Evolutionary conservation across 441 rosid genomes (phyloP).

Genomic region (Bruguiera hainesii): DNA sequence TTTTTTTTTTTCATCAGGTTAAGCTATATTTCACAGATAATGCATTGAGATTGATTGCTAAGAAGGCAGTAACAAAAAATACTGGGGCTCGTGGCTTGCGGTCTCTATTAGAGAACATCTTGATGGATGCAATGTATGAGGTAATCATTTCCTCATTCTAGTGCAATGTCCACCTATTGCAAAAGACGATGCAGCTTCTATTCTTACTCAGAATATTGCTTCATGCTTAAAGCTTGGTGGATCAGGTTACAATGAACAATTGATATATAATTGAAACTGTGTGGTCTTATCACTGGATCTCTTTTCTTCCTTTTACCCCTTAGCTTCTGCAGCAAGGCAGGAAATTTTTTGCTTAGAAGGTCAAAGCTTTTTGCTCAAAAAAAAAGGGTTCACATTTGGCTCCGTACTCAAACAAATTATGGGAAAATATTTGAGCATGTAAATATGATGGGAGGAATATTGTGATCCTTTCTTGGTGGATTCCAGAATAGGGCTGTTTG

Average conservation of each 20-base stretch:
- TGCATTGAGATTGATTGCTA: conserved; percentile 79
- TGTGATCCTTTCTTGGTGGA: too few relatives aligned
- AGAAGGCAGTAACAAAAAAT: conserved; percentile 79
- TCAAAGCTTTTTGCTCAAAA: too few relatives aligned
- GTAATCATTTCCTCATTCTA: conserved; percentile 31
- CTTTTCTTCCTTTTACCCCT: neutral
- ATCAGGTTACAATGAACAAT: neutral
- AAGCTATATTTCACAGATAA: conserved; percentile 74
- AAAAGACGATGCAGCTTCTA: neutral
- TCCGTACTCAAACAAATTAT: too few relatives aligned
- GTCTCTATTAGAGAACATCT: conserved; percentile 74
- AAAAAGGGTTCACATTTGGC: too few relatives aligned
- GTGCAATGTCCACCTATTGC: neutral
- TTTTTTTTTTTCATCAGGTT: conserved; percentile 45
- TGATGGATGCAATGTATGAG: conserved; percentile 99
- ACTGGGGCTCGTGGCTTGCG: conserved; percentile 95
- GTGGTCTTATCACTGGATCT: neutral
- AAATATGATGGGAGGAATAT: too few relatives aligned
- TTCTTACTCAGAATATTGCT: neutral
- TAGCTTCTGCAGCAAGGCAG: too few relatives aligned
- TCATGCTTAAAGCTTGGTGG: neutral
- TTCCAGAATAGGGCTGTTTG: too few relatives aligned
- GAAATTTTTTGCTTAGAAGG: too few relatives aligned
- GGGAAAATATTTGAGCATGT: too few relatives aligned
- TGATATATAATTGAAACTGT: neutral